Base-by-base conservation (phyloP, 1,284 basidiomycete genomes). In the Athelia sp. region DNA sequence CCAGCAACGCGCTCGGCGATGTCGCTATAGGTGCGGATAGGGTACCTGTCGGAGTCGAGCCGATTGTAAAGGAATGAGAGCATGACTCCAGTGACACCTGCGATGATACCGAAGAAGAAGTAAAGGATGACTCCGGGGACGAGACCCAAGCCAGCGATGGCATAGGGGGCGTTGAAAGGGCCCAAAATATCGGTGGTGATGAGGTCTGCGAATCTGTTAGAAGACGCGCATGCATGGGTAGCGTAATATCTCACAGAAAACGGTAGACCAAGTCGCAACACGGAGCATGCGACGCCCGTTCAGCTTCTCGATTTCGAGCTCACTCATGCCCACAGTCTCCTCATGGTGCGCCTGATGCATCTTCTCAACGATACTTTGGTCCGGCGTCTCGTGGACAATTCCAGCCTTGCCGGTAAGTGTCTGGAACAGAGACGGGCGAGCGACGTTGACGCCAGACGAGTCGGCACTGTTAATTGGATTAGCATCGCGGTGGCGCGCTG, bases 101-200 rank as follows among this genome's bases (percentile, higher is more conserved):
- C 72, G 53, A 72, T 64, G 2, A 66, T 35, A 48, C 66, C 36
- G 15, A 40, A 40, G 22, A 67, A 53, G 51, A 68, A 62, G 52
- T 66, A 66, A 8, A 69, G 62, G 21, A 64, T 57, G 52, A 57
- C 61, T 54, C 80, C 80, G 3, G 79, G 78, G 1, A 74, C 78
- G 67, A 78, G 79, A 10, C 81, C 81, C 15, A 82, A 74, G 53
- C 75, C 71, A 9, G 75, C 67, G 49, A 84, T 80, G 1, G 81
- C 78, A 51, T 65, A 86, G 0, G 81, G 81, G 0, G 82, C 76
- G 50, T 81, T 79, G 65, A 81, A 82, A 0, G 83, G 81, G 8
- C 82, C 82, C 18, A 84, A 66, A 38, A 84, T 79, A 55, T 81
- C 78, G 48, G 73, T 68, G 3, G 75, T 73, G 53, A 81, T 77